phyloP scores from a whole-genome alignment of 345 rosid genomes.

The Acer negundo region DNA sequence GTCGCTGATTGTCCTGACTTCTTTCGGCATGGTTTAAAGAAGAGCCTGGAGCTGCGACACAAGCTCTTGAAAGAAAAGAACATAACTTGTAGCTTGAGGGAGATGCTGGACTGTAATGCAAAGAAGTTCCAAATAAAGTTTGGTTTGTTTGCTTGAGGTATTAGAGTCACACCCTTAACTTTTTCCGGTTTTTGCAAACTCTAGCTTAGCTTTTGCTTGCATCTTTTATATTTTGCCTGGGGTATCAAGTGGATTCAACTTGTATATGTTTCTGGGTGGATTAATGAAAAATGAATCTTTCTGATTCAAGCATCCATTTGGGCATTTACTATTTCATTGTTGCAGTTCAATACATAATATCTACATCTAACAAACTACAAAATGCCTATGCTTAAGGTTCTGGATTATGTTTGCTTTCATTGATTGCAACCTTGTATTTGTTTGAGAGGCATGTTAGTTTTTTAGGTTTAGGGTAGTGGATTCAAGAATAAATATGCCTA shows the following conservation, averaged over 20 bases:
- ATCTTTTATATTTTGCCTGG: not conserved
- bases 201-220: not conserved
- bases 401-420: not conserved
- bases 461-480: not conserved
- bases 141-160: conserved; percentile 41
- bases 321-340: not conserved
- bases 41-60: conserved; percentile 58
- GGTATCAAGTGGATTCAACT: conserved; percentile 11
- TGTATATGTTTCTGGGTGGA: conserved; percentile 18
- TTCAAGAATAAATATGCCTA: not conserved
- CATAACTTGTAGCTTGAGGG: conserved; percentile 64
- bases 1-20: conserved; percentile 60
- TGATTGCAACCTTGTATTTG: not conserved
- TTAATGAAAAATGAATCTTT: conserved; percentile 22
- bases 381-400: not conserved
- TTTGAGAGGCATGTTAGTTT: not conserved
- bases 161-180: conserved; percentile 8
- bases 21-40: conserved; percentile 74
- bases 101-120: conserved; percentile 68
- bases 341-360: not conserved
- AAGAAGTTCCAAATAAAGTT: conserved; percentile 61
- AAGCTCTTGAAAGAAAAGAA: conserved; percentile 55
- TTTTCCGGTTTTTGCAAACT: conserved; percentile 23
- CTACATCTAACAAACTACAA: not conserved
- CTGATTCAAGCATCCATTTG: conserved; percentile 1